Percentiles rank a stretch among this genome's conserved stretches.
These are phyloP conservation scores for Globisporangium nodosum DNA, from an alignment of 352 stramenopile genomes.

Conservation along the genomic window DNA sequence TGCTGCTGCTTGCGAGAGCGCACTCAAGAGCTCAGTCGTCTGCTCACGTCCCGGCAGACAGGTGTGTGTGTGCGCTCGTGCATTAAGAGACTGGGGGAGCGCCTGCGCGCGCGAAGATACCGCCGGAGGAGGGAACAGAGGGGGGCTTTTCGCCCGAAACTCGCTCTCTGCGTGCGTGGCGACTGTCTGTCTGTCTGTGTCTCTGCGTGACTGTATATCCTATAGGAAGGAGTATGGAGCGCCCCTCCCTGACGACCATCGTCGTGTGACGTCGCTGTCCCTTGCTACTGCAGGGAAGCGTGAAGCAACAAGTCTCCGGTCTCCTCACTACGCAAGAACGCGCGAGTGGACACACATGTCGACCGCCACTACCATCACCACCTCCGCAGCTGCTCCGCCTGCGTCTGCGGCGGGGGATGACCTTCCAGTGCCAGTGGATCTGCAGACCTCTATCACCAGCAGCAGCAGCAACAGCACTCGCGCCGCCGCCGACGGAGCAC, in stretches of 20 bases:
- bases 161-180: slow-evolving; percentile 10
- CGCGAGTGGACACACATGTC: background rate
- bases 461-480: background rate
- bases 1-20: too few species aligned
- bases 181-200: slow-evolving; percentile 10
- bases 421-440: background rate
- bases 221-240: background rate
- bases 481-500: background rate
- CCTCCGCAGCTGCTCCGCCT: background rate
- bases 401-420: background rate
- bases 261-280: background rate
- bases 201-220: background rate
- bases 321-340: background rate
- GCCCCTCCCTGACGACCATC: background rate
- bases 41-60: too few species aligned
- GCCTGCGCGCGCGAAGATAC: background rate
- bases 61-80: too few species aligned
- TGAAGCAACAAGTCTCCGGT: slow-evolving; percentile 2
- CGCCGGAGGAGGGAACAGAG: background rate
- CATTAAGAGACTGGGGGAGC: too few species aligned
- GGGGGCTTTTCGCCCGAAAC: slow-evolving; percentile 7
- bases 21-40: too few species aligned
- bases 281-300: background rate
- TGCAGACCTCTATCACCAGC: background rate
- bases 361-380: background rate